These are phyloP conservation scores for Dothidotthia symphoricarpi DNA, from an alignment of 2,329 filamentous ascomycete genomes.

Conservation along the genomic window DNA sequence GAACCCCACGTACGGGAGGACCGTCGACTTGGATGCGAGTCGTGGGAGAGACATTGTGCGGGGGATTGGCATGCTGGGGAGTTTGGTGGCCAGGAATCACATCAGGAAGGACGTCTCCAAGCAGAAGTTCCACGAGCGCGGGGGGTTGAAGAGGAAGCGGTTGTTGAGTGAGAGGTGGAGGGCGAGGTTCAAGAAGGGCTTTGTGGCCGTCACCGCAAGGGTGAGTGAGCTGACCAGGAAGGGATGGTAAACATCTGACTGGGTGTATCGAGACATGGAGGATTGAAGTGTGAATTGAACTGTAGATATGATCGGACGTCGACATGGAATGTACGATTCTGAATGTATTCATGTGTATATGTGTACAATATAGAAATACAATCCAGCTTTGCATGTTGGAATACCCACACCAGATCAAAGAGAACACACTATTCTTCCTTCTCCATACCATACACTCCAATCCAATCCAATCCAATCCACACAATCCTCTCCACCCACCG, in stretches of 20 bases:
- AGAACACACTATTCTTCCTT: no score
- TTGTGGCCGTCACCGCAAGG: conserved; percentile 61
- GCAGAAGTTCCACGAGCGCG: conserved; percentile 73
- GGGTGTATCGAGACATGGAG: background rate
- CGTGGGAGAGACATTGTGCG: conserved; percentile 48
- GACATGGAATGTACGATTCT: no score
- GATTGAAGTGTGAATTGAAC: background rate
- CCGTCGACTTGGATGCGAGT: conserved; percentile 36
- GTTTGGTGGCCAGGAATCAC: conserved; percentile 53
- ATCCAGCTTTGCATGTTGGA: no score
- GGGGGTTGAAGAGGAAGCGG: conserved; percentile 75
- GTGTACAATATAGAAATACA: no score
- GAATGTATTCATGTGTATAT: no score
- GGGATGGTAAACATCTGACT: conserved; percentile 62
- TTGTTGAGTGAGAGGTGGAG: conserved; percentile 68
- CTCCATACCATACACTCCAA: no score
- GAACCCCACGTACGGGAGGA: conserved; percentile 43
- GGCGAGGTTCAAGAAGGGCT: conserved; percentile 65
- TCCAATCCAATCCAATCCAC: no score
- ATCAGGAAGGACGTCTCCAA: conserved; percentile 55
- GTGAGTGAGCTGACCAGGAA: conserved; percentile 71
- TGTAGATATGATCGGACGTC: no score
- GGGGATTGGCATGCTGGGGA: conserved; percentile 47
- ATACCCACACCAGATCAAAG: no score
- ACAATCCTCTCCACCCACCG: no score